Conservation (phyloP, 352 stramenopile species). For the Achlya hypogyna region DNA sequence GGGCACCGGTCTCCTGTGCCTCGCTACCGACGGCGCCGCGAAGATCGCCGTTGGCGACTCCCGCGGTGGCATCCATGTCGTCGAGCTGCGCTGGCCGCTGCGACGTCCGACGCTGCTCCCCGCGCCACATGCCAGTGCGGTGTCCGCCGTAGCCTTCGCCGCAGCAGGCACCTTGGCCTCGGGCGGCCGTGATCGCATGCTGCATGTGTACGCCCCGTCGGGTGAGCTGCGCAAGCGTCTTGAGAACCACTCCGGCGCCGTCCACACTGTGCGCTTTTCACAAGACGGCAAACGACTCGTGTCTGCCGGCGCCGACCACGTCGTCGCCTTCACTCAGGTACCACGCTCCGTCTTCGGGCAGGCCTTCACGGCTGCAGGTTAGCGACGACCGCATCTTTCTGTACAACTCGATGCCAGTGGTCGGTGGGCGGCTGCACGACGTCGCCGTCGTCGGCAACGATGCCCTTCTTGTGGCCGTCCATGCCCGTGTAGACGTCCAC, state of each 20-base stretch:
- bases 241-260: constrained; percentile 64
- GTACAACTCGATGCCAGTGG: constrained; percentile 44
- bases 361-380: background rate
- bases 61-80: constrained; percentile 52
- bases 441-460: constrained; percentile 70
- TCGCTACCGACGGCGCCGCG: background rate
- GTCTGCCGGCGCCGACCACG: constrained; percentile 62
- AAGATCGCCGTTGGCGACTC: constrained; percentile 54
- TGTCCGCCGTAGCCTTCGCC: constrained; percentile 45
- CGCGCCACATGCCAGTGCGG: constrained; percentile 52
- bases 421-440: constrained; percentile 65
- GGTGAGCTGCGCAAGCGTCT: constrained; percentile 41
- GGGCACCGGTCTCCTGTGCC: background rate
- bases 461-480: constrained; percentile 52
- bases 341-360: constrained; percentile 28
- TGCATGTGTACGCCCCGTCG: constrained; percentile 70
- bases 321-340: constrained; percentile 50
- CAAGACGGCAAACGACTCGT: constrained; percentile 54
- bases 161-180: constrained; percentile 50
- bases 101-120: constrained; percentile 32
- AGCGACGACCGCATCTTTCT: constrained; percentile 10
- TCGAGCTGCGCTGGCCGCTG: constrained; percentile 28
- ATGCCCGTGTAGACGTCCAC: constrained; percentile 76
- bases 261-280: constrained; percentile 61
- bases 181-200: constrained; percentile 63